Base-by-base conservation (phyloP, 1,284 basidiomycete species). In the Austroboletus novae-zelandiae region DNA sequence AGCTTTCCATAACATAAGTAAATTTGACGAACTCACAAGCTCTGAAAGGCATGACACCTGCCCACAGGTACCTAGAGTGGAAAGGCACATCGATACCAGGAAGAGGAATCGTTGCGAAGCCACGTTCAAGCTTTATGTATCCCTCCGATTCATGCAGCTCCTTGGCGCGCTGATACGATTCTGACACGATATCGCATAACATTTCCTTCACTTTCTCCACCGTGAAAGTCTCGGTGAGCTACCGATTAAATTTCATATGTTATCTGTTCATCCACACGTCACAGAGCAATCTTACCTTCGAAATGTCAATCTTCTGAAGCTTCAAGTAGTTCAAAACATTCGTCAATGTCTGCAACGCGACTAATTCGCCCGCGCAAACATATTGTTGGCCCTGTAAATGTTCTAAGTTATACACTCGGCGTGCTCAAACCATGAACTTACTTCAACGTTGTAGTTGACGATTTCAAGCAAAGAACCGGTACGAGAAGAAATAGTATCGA, bases 21-120 rank as follows among this genome's bases (percentile, higher is more conserved):
- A 39, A 48, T 43, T 17, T 32, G 35, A 13, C 14, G 39, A 41
- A 50, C 87, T 71, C 66, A 92, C 89, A 94, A 43, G 90, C 89
- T 58, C 93, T 84, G 89, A 96, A 96, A 5, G 93, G 94, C 84
- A 98, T 84, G 45, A 99, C 97, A 69, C 96, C 97, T 30, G 94
- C 94, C 97, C 96, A 95, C 42, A 99, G 83, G 75, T 98, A 98
- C 60, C 93, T 89, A 9, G 96, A 95, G 72, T 99, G 96, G 90
- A 99, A 99, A 11, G 97, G 96, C 11, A 99, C 96, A 63, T 99
- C 96, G 63, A 99, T 98, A 62, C 96, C 96, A 32, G 96, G 93
- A 11, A 98, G 80, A 48, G 95, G 94, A 56, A 98, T 97, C 9
- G 94, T 95, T 0, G 92, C 95, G 64, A 95, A 98, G 10, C 96